phyloP scores from a whole-genome alignment of 2,329 filamentous ascomycete genomes.

The Zymoseptoria ardabiliae region DNA sequence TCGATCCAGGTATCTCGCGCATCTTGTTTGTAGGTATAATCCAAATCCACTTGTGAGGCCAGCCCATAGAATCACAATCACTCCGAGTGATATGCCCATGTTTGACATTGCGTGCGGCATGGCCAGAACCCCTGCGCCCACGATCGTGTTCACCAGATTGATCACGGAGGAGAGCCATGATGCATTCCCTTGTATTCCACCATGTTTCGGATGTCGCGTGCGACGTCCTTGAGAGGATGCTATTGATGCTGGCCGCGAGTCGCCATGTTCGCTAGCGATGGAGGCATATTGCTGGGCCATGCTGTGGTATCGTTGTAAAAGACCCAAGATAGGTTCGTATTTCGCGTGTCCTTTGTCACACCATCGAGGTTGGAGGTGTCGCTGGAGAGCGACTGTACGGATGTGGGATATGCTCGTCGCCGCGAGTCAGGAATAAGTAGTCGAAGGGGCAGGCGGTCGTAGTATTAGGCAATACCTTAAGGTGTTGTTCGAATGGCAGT shows the following conservation, averaged over 20 bases:
- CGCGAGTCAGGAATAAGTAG: neutral
- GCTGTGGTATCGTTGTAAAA: neutral
- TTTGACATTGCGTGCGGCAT: conserved; percentile 95
- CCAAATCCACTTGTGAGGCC: conserved; percentile 84
- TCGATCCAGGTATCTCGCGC: conserved; percentile 84
- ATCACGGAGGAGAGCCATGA: conserved; percentile 86
- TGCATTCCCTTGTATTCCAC: conserved; percentile 63
- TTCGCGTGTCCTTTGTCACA: neutral
- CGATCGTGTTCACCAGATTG: conserved; percentile 94
- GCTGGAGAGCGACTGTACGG: neutral
- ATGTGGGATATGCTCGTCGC: neutral
- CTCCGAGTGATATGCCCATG: conserved; percentile 84
- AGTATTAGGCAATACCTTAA: neutral
- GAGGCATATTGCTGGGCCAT: conserved; percentile 39
- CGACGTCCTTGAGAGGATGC: conserved; percentile 44
- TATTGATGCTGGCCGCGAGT: conserved; percentile 33
- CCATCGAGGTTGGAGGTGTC: neutral
- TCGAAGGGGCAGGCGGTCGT: neutral
- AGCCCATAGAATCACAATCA: conserved; percentile 83
- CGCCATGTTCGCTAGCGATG: conserved; percentile 31
- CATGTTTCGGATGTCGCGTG: conserved; percentile 60
- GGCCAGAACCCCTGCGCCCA: conserved; percentile 88
- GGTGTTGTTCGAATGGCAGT: too few species aligned
- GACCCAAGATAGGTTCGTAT: neutral
- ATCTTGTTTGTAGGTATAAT: conserved; percentile 87